Evolutionary conservation across 2,329 filamentous ascomycete species (phyloP).

Genomic region (Rutstroemia sp.): DNA sequence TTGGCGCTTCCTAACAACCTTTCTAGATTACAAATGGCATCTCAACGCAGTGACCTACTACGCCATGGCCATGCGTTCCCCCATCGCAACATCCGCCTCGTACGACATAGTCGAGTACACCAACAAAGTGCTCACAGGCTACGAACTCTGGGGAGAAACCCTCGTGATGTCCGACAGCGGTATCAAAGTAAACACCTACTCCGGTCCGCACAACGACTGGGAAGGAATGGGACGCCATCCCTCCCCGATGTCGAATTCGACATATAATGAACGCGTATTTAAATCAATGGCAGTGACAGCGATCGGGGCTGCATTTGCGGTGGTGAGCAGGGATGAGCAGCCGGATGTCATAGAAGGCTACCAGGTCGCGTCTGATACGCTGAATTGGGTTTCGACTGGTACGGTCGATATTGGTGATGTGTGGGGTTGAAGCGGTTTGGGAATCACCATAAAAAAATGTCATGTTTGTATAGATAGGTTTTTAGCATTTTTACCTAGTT

Average conservation of each 20-base stretch:
- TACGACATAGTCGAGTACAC: neutral
- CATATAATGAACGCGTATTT: slow-evolving; percentile 2
- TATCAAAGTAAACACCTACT: neutral
- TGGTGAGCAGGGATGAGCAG: slow-evolving; percentile 1
- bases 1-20: neutral
- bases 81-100: slow-evolving; percentile 1
- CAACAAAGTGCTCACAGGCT: neutral
- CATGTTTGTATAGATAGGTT: neutral
- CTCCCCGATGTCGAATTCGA: slow-evolving; percentile 12
- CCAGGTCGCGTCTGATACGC: neutral
- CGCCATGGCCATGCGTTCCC: neutral
- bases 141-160: neutral
- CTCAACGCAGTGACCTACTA: neutral
- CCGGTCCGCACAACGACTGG: neutral
- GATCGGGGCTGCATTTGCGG: slow-evolving; percentile 10
- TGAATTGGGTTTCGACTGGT: neutral
- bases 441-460: neutral
- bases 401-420: slow-evolving; percentile 9
- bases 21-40: neutral
- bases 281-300: slow-evolving; percentile 11
- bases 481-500: neutral
- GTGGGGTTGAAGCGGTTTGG: neutral
- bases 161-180: neutral
- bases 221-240: slow-evolving; percentile 5
- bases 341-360: neutral